phyloP scores from a whole-genome alignment of 345 rosid species.

The Camelina neglecta region DNA sequence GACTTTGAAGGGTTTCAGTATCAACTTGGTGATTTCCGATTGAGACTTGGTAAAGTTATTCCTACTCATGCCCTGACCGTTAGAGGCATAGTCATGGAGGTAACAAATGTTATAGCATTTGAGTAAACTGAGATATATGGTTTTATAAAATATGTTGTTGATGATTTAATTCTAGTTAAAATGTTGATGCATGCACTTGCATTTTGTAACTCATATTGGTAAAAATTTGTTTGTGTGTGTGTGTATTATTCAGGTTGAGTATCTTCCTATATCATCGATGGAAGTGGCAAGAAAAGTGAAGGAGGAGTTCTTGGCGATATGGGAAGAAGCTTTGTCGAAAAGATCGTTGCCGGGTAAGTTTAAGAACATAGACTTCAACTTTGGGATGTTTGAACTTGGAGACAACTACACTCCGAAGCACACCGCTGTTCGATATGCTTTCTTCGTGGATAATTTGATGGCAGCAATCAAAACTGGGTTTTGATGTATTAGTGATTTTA shows the following conservation, averaged over 20 bases:
- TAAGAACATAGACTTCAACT: constrained; percentile 63
- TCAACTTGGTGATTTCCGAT: constrained; percentile 78
- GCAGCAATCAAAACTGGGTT: constrained; percentile 59
- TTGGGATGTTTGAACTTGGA: constrained; percentile 65
- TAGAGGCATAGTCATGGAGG: constrained; percentile 94
- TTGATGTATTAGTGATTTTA: background rate
- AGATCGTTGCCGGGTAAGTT: constrained; percentile 75
- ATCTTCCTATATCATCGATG: constrained; percentile 78
- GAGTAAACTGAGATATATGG: background rate
- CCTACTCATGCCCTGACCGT: constrained; percentile 72
- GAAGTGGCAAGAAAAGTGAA: constrained; percentile 68
- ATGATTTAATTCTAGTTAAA: constrained; percentile 8
- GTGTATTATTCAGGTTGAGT: constrained; percentile 66
- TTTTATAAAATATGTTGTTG: no score
- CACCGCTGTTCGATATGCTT: constrained; percentile 77
- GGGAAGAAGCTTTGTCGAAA: constrained; percentile 71
- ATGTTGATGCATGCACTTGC: no score
- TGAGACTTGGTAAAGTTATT: constrained; percentile 86
- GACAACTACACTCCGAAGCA: constrained; percentile 74
- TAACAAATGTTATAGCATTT: background rate
- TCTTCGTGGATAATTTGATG: constrained; percentile 70
- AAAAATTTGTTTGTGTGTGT: background rate
- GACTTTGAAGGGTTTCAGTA: constrained; percentile 85
- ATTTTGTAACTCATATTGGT: no score
- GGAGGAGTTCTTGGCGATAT: constrained; percentile 77